phyloP scores from a whole-genome alignment of 495 filamentous ascomycete species.

The Aspergillus kassunensis region DNA sequence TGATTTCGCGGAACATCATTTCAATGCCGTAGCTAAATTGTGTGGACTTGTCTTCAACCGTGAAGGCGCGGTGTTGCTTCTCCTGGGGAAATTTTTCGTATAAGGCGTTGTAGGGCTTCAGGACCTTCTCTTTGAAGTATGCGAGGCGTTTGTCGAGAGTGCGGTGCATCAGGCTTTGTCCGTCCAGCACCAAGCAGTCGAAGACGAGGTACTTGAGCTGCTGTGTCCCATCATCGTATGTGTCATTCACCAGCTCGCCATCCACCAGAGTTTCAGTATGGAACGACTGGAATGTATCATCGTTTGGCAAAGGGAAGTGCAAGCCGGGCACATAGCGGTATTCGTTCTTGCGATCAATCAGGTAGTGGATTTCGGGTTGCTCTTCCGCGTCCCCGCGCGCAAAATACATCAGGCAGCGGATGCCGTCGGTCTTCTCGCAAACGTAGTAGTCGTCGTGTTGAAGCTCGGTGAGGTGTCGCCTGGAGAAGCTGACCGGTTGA shows the following conservation, averaged over 20 bases:
- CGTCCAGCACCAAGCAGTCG: conserved; percentile 83
- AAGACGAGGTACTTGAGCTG: conserved; percentile 86
- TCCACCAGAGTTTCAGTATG: conserved; percentile 83
- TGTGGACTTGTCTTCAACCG: conserved; percentile 79
- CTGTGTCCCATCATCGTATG: conserved; percentile 51
- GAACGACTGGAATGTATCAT: conserved; percentile 56
- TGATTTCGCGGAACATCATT: conserved; percentile 82
- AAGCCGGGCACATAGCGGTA: conserved; percentile 78
- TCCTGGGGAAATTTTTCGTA: conserved; percentile 67
- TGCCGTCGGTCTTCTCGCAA: conserved; percentile 97
- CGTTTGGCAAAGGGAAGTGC: conserved; percentile 71
- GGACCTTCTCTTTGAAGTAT: conserved; percentile 75
- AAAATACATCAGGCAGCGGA: conserved; percentile 90
- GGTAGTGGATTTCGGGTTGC: conserved; percentile 60
- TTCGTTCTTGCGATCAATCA: conserved; percentile 96
- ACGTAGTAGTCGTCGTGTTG: conserved; percentile 85
- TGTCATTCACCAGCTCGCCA: conserved; percentile 87
- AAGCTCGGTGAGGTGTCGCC: conserved; percentile 72
- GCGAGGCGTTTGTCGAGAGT: conserved; percentile 85
- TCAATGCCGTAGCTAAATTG: conserved; percentile 84
- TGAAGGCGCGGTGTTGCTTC: conserved; percentile 66
- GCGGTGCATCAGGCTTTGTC: conserved; percentile 65
- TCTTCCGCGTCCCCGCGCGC: conserved; percentile 51
- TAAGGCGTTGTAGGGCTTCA: conserved; percentile 72
- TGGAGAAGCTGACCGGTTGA: conserved; percentile 87